A percentile compares a stretch with the other conserved stretches of the same genome.
Conservation (phyloP, 176 grass and related monocot species). For the Zizania latifolia region DNA sequence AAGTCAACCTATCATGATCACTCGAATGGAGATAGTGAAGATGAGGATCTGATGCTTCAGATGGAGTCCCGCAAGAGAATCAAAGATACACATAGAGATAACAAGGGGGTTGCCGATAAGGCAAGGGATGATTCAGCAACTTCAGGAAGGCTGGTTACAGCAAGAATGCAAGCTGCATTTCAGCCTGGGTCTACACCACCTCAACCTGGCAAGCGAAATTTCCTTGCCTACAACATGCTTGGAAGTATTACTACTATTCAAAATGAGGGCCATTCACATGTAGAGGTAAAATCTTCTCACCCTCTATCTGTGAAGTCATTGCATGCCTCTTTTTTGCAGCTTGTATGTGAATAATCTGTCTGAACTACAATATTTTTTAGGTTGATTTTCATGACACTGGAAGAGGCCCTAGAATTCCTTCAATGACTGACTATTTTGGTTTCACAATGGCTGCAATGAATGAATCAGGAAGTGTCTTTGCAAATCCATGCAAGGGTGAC, state of each 20-base stretch:
- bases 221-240: constrained; percentile 90
- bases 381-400: constrained; percentile 97
- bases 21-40: constrained; percentile 54
- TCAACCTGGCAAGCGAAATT: constrained; percentile 60
- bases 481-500: constrained; percentile 85
- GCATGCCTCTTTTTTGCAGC: not conserved
- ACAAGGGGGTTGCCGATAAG: constrained; percentile 21
- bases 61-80: constrained; percentile 57
- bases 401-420: constrained; percentile 92
- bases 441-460: constrained; percentile 93
- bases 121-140: constrained; percentile 43
- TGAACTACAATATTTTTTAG: constrained; percentile 35
- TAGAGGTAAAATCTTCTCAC: constrained; percentile 49
- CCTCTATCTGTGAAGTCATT: not conserved
- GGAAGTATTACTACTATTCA: constrained; percentile 81
- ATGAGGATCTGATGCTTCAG: constrained; percentile 50
- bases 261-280: constrained; percentile 81
- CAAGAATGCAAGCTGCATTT: constrained; percentile 76
- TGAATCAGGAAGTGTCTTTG: constrained; percentile 84
- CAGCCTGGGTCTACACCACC: constrained; percentile 75
- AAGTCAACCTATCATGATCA: constrained; percentile 31
- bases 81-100: constrained; percentile 38
- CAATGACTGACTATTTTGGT: constrained; percentile 95
- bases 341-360: not conserved
- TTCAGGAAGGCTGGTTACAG: constrained; percentile 30